A percentile compares a stretch with the other conserved stretches of the same genome.
These are phyloP conservation scores for Acrasis kona DNA, from an alignment of 78 protist species.

Conservation along the genomic window DNA sequence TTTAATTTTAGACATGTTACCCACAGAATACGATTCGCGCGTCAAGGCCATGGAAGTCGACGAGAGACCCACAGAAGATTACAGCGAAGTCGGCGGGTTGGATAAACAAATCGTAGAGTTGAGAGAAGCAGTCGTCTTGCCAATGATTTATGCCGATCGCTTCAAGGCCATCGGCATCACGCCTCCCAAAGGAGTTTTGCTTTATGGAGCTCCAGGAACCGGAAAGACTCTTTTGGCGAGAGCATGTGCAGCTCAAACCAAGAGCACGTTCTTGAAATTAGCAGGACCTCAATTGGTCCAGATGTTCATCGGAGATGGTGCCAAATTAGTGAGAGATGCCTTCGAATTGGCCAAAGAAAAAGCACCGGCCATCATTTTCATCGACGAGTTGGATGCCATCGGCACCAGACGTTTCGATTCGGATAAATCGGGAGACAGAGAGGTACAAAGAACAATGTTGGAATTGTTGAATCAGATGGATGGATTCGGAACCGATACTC, in stretches of 20 bases:
- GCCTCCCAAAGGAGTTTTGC: slow-evolving; percentile 74
- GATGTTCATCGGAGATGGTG: slow-evolving; percentile 99
- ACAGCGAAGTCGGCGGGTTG: slow-evolving; percentile 95
- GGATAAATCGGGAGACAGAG: slow-evolving; percentile 94
- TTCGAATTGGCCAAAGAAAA: slow-evolving; percentile 98
- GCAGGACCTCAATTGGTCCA: slow-evolving; percentile 98
- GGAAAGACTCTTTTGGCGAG: slow-evolving; percentile 97
- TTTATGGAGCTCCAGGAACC: slow-evolving; percentile 28
- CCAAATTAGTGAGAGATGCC: slow-evolving; percentile 98
- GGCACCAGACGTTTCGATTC: slow-evolving; percentile 95
- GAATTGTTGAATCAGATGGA: slow-evolving; percentile 99
- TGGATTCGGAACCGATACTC: slow-evolving; percentile 84
- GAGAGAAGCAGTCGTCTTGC: slow-evolving; percentile 95
- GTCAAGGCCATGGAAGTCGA: slow-evolving; percentile 99
- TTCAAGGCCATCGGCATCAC: slow-evolving; percentile 83
- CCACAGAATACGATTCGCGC: slow-evolving; percentile 83
- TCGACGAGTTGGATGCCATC: slow-evolving; percentile 99
- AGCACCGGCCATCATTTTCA: slow-evolving; percentile 95
- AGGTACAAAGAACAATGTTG: slow-evolving; percentile 98
- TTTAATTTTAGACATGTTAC: slow-evolving; percentile 23
- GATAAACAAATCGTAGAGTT: slow-evolving; percentile 94
- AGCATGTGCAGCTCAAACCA: slow-evolving; percentile 97
- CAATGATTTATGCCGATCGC: slow-evolving; percentile 87
- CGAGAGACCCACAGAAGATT: slow-evolving; percentile 96
- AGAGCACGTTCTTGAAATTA: slow-evolving; percentile 92